phyloP scores from a whole-genome alignment of 2,329 filamentous ascomycete species.

The Fusarium kyushuense region DNA sequence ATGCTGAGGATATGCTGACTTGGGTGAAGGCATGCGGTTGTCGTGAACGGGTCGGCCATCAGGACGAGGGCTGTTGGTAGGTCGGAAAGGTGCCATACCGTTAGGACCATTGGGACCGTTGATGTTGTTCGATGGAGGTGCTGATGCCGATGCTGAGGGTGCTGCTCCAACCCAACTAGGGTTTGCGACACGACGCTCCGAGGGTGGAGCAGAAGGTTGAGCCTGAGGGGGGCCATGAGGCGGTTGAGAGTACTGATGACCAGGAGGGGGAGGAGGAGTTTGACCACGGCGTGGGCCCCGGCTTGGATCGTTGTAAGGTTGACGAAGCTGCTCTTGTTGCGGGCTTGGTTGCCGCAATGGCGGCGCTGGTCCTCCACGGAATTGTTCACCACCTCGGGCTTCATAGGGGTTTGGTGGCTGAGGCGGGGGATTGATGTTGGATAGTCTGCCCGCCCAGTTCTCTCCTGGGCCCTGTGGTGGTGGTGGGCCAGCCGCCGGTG shows the following conservation, averaged over 20 bases:
- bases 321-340: slow-evolving; percentile 72
- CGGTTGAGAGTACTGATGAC: slow-evolving; percentile 62
- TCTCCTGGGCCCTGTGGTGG: slow-evolving; percentile 69
- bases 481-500: slow-evolving; percentile 65
- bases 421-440: slow-evolving; percentile 81
- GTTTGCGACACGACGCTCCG: slow-evolving; percentile 68
- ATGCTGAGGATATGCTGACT: slow-evolving; percentile 84
- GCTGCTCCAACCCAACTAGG: slow-evolving; percentile 70
- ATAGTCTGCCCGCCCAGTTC: slow-evolving; percentile 73
- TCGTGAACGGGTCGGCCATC: slow-evolving; percentile 87
- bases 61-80: slow-evolving; percentile 80
- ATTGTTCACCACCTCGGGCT: slow-evolving; percentile 70
- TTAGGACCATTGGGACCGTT: slow-evolving; percentile 61
- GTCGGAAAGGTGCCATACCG: slow-evolving; percentile 76
- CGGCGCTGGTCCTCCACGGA: slow-evolving; percentile 75
- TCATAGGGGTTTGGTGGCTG: slow-evolving; percentile 87
- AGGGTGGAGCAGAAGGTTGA: slow-evolving; percentile 62
- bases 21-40: slow-evolving; percentile 90
- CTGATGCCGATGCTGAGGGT: slow-evolving; percentile 56
- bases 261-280: slow-evolving; percentile 52
- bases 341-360: slow-evolving; percentile 81
- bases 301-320: slow-evolving; percentile 67
- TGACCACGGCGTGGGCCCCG: slow-evolving; percentile 61
- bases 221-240: slow-evolving; percentile 62
- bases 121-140: slow-evolving; percentile 55